These are phyloP conservation scores for Astrothelium macrocarpum DNA, from an alignment of 495 filamentous ascomycete species.

Conservation along the genomic window DNA sequence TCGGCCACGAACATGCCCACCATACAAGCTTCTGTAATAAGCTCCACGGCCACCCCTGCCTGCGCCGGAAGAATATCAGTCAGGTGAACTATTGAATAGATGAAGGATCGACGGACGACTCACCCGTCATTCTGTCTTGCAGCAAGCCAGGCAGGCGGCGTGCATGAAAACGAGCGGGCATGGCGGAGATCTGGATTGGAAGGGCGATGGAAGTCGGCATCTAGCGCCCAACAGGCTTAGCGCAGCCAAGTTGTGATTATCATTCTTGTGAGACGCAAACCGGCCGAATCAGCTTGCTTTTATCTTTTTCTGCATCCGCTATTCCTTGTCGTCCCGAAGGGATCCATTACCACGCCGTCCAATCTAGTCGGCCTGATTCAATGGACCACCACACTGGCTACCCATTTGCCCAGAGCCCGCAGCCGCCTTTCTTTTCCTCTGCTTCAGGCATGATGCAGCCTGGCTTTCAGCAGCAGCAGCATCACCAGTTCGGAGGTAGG, in stretches of 20 bases:
- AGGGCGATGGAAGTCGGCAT: background rate
- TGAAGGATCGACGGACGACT: background rate
- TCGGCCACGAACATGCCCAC: constrained; percentile 8
- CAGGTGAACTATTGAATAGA: background rate
- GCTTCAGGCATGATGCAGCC: background rate
- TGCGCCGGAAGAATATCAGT: background rate
- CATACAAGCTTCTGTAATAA: constrained; percentile 17
- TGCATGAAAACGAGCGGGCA: constrained; percentile 53
- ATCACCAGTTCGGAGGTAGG: background rate
- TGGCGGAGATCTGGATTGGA: background rate
- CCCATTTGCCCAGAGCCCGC: constrained; percentile 2
- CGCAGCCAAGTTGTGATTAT: background rate
- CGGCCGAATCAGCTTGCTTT: background rate
- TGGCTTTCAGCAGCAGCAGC: background rate
- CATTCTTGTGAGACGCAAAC: background rate
- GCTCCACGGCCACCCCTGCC: constrained; percentile 16
- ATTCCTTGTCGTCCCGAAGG: background rate
- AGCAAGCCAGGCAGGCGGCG: constrained; percentile 61
- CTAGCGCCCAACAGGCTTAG: background rate
- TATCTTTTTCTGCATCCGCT: background rate
- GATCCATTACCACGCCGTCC: background rate
- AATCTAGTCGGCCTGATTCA: background rate
- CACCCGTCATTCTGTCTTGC: background rate
- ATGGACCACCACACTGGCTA: background rate
- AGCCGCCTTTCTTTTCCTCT: constrained; percentile 1